Conservation (phyloP, 352 stramenopile species). For the Phytophthora litchii region DNA sequence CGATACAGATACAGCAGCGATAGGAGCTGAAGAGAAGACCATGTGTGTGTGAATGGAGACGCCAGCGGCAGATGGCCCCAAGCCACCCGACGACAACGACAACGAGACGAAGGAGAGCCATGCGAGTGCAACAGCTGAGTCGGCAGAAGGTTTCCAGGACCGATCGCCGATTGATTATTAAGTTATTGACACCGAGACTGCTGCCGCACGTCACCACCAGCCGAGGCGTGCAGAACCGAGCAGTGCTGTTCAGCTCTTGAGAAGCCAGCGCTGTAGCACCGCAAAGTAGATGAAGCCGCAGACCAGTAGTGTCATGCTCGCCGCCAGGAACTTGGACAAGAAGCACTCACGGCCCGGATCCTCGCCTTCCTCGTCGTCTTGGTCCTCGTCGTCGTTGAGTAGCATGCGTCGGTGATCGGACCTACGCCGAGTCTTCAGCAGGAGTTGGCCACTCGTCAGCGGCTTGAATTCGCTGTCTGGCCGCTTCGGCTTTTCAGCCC, state of each 20-base stretch:
- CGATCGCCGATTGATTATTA: constrained; percentile 16
- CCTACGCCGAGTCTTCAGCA: constrained; percentile 24
- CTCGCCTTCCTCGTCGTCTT: constrained; percentile 19
- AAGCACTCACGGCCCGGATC: constrained; percentile 44
- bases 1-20: background rate
- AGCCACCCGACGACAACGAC: constrained; percentile 7
- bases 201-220: constrained; percentile 19
- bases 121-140: constrained; percentile 13
- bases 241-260: constrained; percentile 8
- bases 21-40: constrained; percentile 20
- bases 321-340: constrained; percentile 53
- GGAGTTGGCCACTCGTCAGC: constrained; percentile 31
- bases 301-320: constrained; percentile 40
- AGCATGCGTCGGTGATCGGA: constrained; percentile 9
- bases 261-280: constrained; percentile 24
- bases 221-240: constrained; percentile 9
- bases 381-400: constrained; percentile 16
- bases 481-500: constrained; percentile 7
- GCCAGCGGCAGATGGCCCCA: constrained; percentile 14
- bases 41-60: background rate
- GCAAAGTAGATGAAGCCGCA: constrained; percentile 60
- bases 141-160: constrained; percentile 26
- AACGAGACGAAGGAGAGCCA: constrained; percentile 25
- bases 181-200: constrained; percentile 12
- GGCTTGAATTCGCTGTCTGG: constrained; percentile 19